Base-by-base conservation (phyloP, 129 eudicot genomes). In the Pulicaria dysenterica region DNA sequence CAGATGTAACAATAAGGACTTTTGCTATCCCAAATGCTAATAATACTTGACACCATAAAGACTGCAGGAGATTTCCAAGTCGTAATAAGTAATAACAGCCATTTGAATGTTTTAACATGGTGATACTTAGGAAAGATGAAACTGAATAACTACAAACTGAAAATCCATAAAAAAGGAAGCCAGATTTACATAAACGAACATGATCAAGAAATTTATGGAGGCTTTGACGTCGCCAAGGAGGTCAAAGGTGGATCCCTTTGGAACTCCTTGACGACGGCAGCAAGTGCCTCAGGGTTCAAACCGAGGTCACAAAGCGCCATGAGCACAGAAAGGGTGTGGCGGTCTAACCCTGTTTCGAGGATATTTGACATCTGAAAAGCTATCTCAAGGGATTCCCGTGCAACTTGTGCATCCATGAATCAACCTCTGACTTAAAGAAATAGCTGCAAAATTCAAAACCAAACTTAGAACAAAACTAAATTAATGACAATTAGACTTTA, bases 341-440 rank as follows among this genome's bases (percentile, higher is more conserved):
- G 89, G 70, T 92, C 96, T 43, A 92, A 77, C 1, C 97, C 96
- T 3, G 94, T 88, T 44, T 92, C 91, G 3, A 92, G 94, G 58
- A 89, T 82, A 81, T 88, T 89, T 13, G 97, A 92, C 89, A 92
- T 92, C 41, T 84, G 89, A 78, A 89, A 90, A 42, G 77, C 87
- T 11, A 93, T 68, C 75, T 93, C 98, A 13, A 93, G 85, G 5
- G 96, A 93, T 43, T 93, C 98, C 10, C 78, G 65, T 3, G 97
- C 93, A 36, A 91, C 83, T 44, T 77, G 75, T 38, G 92, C 92
- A 39, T 84, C 82, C 91, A 38, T 79, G 79, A 82, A 86, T 90
- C 96, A 88, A 88, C 64, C 63, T 36, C 16, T 60, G 61, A 39
- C 46, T 58, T 70, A 15, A 13, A 46, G 12, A 14, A 12, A n/a